Evolutionary conservation across 768 basidiomycete species (phyloP).

Genomic region (Pisolithus microcarpus): DNA sequence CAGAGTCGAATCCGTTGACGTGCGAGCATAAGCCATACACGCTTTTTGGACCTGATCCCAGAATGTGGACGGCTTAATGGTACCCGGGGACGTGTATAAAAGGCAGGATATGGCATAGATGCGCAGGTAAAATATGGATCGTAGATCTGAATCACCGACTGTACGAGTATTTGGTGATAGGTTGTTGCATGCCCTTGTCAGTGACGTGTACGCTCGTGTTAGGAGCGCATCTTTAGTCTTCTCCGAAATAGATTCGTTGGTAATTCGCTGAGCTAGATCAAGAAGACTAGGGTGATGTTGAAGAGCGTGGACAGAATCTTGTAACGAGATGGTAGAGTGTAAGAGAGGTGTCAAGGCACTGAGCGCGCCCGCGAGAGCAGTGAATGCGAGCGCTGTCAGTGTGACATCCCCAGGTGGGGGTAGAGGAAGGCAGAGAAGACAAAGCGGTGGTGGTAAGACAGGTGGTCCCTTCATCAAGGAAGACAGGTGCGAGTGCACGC

Average conservation of each 20-base stretch:
- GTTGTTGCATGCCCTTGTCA: conserved; percentile 30
- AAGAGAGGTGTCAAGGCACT: conserved; percentile 30
- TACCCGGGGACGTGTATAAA: conserved; percentile 43
- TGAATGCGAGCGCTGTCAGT: conserved; percentile 49
- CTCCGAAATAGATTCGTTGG: conserved; percentile 30
- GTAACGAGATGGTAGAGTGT: conserved; percentile 14
- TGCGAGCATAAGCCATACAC: conserved; percentile 28
- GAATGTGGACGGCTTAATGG: conserved; percentile 44
- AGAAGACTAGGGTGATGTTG: conserved; percentile 33
- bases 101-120: conserved; percentile 40
- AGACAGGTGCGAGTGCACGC: conserved; percentile 39
- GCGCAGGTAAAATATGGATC: conserved; percentile 32
- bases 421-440: conserved; percentile 39
- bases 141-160: conserved; percentile 2
- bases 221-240: conserved; percentile 54
- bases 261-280: conserved; percentile 44
- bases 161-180: conserved; percentile 26
- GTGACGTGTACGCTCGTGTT: conserved; percentile 50
- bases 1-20: conserved; percentile 11
- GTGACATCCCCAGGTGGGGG: conserved; percentile 26
- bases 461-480: not conserved
- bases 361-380: conserved; percentile 52
- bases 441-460: conserved; percentile 7
- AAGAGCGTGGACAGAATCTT: conserved; percentile 28
- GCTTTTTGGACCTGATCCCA: conserved; percentile 64